Evolutionary conservation across 148 eudicot species (phyloP), one percentile per base, ranked within the genome.

Genomic region (Vaccinium macrocarpon): DNA sequence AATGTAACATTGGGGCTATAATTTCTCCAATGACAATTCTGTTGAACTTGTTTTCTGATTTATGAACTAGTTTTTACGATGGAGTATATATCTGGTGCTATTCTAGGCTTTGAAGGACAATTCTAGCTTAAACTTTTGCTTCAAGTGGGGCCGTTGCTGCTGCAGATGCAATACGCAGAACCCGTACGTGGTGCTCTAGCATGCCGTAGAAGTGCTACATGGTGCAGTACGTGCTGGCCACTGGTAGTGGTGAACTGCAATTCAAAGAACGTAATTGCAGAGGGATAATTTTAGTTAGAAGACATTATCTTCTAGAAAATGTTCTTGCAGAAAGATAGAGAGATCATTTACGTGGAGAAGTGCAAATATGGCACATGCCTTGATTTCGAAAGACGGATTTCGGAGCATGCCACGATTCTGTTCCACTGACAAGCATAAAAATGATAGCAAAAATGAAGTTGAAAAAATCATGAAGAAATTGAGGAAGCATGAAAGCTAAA

Each of bases 321-420:
- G 46, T 21, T n/a, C 68, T 62, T 62, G 27, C 13, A n/a, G 61
- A 79, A 23, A 49, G 59, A 68, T 78, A 82, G 55, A 25, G 25
- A 10, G 46, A 8, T 32, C 23, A 55, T 77, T 72, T 84, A 93
- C 97, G 98, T 94, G 99, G 84, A 94, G 93, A 84, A 93, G 96
- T 68, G 98, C 99, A 88, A 96, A 93, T 46, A 93, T 94, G 80
- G 98, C 95, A 85, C 96, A 94, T 61, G 91, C 88, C 87, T 91
- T 93, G 77, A 94, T 90, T 84, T 87, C 85, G 68, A 93, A 85
- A 87, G 89, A 90, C 29, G 91, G 91, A 81, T 94, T 93, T 32
- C 96, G 90, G 51, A 96, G 92, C 98, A 93, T 94, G 89, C 27
- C 50, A 96, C 91, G 64, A 96, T 94, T 80, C 99, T 88, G 95